Base-by-base conservation (phyloP, 306 rosid species). In the Malus sylvestris region DNA sequence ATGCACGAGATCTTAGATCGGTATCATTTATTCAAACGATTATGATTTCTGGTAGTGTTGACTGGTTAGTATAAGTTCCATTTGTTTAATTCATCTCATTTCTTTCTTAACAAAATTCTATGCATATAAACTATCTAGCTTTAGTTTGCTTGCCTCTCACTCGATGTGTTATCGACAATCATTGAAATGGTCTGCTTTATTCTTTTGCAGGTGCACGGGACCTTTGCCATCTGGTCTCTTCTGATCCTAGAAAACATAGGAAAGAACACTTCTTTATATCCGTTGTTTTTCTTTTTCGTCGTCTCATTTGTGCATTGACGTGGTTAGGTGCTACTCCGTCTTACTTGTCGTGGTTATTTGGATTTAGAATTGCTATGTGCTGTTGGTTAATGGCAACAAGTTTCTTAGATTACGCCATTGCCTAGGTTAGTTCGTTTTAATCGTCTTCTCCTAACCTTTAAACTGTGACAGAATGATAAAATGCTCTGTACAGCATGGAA, bases 1-100 rank as follows among this genome's bases (percentile, higher is more conserved):
- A 74, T 91, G 63, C 82, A 86, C 6, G 93, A 89, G 89, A 84
- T 89, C 88, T 52, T 91, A 77, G 79, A 81, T 18, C 93, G 86
- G 72, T 84, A 82, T 79, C 96, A 91, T 80, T 86, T 88, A 27
- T 79, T 84, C 80, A 86, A 87, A 72, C 85, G 33, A 35, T 73
- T 86, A 71, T 81, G 78, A 78, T 73, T 67, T 80, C 68, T 44
- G 72, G 75, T 85, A 83, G 80, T 76, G 77, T 73, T 67, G 84
- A 83, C 83, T 64, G 78, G 85, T 82, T 25, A 59, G 80, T 81
- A 74, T 63, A 10, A 71, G n/a, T 49, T 67, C 65, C 33, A 8
- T 20, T 16, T 29, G 20, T 38, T 63, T 35, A 61, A 35, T 20
- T 0, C 10, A 4, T 70, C 46, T 30, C 40, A 20, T 42, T 30